Percentiles rank a stretch among this genome's conserved stretches.
Conservation (phyloP, 371 early-diverging fungal genomes). For the Mortierella sp. region DNA sequence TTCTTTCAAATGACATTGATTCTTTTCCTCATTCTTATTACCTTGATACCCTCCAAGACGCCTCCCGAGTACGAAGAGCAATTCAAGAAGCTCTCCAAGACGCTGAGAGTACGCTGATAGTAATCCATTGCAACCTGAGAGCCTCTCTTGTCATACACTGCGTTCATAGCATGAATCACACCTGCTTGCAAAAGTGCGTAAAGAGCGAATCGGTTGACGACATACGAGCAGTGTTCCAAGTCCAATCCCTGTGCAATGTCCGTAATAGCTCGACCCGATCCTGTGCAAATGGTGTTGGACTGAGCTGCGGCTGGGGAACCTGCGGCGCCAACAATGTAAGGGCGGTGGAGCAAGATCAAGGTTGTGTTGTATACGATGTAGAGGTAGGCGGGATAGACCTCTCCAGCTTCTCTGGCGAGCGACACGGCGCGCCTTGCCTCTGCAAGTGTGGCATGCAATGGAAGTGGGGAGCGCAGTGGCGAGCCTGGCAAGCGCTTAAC, state of each 20-base stretch:
- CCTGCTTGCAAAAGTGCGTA: slow-evolving; percentile 54
- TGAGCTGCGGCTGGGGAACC: slow-evolving; percentile 54
- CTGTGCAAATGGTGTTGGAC: slow-evolving; percentile 53
- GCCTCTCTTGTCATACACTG: slow-evolving; percentile 51
- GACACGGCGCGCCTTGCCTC: slow-evolving; percentile 12
- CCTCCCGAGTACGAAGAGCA: slow-evolving; percentile 40
- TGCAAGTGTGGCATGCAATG: background rate
- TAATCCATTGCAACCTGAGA: slow-evolving; percentile 51
- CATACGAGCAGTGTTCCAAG: slow-evolving; percentile 46
- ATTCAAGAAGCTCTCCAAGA: slow-evolving; percentile 30
- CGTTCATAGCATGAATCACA: slow-evolving; percentile 54
- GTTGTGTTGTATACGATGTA: slow-evolving; percentile 86
- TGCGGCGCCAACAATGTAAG: slow-evolving; percentile 61
- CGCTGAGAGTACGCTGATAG: slow-evolving; percentile 36
- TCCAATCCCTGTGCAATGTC: slow-evolving; percentile 48
- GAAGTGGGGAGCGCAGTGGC: slow-evolving; percentile 22
- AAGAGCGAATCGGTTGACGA: slow-evolving; percentile 50
- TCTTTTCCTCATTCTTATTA: background rate
- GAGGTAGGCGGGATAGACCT: slow-evolving; percentile 54
- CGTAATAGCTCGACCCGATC: slow-evolving; percentile 51
- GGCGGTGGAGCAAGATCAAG: slow-evolving; percentile 83
- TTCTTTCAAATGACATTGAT: background rate
- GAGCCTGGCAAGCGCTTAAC: slow-evolving; percentile 23
- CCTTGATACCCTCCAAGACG: slow-evolving; percentile 51
- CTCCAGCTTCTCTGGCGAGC: slow-evolving; percentile 21